Percentiles rank a stretch among this genome's conserved stretches.
Conservation (phyloP, 805 yeast species). For the Kazachstania martiniae region DNA sequence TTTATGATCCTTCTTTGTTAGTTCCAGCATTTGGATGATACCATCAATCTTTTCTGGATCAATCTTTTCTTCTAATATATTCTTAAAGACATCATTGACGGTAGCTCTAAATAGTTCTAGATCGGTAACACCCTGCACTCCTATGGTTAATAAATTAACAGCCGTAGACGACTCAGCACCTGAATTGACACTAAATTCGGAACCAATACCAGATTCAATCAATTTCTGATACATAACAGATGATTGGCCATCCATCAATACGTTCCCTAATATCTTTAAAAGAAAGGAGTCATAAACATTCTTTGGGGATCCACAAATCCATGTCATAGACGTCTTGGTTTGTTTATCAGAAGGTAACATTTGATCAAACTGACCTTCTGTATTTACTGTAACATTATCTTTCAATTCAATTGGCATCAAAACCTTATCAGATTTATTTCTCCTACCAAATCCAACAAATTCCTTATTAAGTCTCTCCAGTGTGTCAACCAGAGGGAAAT, state of each 20-base stretch:
- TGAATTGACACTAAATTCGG: constrained; percentile 77
- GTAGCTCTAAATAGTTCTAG: constrained; percentile 35
- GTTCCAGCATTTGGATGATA: constrained; percentile 76
- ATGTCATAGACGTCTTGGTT: constrained; percentile 71
- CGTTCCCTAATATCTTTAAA: constrained; percentile 55
- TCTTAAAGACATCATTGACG: constrained; percentile 36
- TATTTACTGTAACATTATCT: constrained; percentile 26
- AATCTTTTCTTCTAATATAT: constrained; percentile 36
- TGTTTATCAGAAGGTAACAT: constrained; percentile 58
- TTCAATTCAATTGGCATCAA: constrained; percentile 36
- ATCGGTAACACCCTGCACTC: constrained; percentile 67
- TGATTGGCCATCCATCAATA: constrained; percentile 83
- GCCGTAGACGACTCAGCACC: constrained; percentile 81
- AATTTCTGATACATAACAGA: constrained; percentile 81
- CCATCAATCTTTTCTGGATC: constrained; percentile 63
- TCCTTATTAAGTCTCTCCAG: constrained; percentile 44
- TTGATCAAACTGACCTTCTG: constrained; percentile 76
- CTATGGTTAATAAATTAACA: constrained; percentile 68
- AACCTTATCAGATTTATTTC: constrained; percentile 21
- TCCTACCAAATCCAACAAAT: constrained; percentile 43
- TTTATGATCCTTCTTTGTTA: constrained; percentile 73
- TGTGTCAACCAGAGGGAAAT: constrained; percentile 52
- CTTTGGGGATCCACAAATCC: constrained; percentile 72
- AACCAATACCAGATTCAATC: constrained; percentile 75
- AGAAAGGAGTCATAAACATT: constrained; percentile 62